These are phyloP conservation scores for Botrytis elliptica DNA, from an alignment of 2,329 filamentous ascomycete species.

Conservation along the genomic window DNA sequence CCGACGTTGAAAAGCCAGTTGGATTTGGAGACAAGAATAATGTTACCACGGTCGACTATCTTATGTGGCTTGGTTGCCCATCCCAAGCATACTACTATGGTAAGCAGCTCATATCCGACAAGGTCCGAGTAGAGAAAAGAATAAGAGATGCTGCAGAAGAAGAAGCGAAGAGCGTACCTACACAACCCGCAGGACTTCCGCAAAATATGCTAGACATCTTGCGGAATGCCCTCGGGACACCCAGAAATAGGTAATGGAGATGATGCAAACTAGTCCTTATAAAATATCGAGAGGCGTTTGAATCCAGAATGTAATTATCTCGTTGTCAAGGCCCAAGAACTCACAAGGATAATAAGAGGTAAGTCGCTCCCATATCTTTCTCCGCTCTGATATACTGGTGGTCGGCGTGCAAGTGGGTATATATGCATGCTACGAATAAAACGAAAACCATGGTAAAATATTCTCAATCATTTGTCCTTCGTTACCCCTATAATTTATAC, in stretches of 20 bases:
- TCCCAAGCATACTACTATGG: slow-evolving; percentile 11
- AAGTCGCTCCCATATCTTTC: background rate
- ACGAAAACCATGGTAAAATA: background rate
- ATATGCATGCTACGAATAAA: background rate
- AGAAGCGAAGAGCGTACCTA: background rate
- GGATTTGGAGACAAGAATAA: background rate
- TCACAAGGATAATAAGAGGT: too few relatives aligned
- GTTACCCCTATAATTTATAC: too few relatives aligned
- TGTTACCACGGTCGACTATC: background rate
- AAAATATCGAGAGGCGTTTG: too few relatives aligned
- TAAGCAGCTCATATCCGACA: background rate
- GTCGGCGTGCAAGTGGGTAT: background rate
- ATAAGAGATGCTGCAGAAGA: background rate
- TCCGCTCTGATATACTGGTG: background rate
- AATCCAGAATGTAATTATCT: too few relatives aligned
- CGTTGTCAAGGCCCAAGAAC: too few relatives aligned
- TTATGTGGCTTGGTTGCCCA: slow-evolving; percentile 11
- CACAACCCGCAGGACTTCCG: background rate
- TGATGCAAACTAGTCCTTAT: too few relatives aligned
- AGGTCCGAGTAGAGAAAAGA: background rate
- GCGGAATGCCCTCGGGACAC: background rate
- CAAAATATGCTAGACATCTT: background rate
- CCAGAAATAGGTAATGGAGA: too few relatives aligned
- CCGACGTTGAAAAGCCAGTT: background rate
- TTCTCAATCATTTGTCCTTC: background rate